Conservation (phyloP, 345 rosid species). For the Microcos paniculata region DNA sequence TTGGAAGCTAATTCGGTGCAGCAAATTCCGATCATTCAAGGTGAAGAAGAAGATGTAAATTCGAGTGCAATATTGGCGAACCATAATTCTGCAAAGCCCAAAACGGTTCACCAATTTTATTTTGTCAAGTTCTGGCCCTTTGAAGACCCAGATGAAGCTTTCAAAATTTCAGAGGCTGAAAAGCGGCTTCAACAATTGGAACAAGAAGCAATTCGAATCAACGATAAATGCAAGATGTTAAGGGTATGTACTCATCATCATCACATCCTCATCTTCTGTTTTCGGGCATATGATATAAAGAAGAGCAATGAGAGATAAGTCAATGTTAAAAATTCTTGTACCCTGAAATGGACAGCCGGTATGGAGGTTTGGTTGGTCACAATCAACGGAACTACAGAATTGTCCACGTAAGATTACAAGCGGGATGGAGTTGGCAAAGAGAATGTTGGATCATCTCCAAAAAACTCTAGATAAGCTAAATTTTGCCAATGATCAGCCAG, state of each 20-base stretch:
- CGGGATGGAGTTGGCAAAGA: neutral
- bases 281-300: too few relatives aligned
- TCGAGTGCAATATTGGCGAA: neutral
- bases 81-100: neutral
- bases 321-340: too few relatives aligned
- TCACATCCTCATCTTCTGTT: neutral
- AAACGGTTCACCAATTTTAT: neutral
- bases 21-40: neutral
- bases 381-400: neutral
- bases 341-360: neutral
- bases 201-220: neutral
- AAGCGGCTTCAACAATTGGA: neutral
- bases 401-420: neutral
- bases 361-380: neutral
- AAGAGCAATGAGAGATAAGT: too few relatives aligned
- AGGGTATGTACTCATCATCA: neutral
- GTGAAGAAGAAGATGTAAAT: neutral
- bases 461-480: neutral
- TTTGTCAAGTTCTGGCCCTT: slow-evolving; percentile 1
- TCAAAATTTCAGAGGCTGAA: neutral
- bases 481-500: neutral
- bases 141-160: neutral
- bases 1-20: neutral
- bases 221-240: neutral
- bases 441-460: neutral